A percentile compares a stretch with the other conserved stretches of the same genome.
Conservation (phyloP, 164 flowering plant genomes). For the Umbellularia californica region DNA sequence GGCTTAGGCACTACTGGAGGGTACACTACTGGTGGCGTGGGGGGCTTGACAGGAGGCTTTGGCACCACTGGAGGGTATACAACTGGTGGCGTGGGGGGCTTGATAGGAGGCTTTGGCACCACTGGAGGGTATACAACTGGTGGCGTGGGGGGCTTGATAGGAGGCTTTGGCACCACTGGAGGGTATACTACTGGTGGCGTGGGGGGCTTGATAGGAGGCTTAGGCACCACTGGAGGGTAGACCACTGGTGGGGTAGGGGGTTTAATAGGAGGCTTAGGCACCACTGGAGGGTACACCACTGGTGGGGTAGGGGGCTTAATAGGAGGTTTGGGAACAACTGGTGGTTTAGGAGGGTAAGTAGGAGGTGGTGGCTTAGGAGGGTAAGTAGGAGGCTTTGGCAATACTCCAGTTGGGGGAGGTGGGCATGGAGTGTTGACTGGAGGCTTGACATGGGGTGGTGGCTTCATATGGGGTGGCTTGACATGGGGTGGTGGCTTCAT, state of each 20-base stretch:
- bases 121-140: neutral
- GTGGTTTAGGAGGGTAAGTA: neutral
- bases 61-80: conserved; percentile 2
- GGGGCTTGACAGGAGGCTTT: neutral
- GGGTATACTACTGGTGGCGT: no score
- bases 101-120: neutral
- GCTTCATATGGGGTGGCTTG: conserved; percentile 3
- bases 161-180: neutral
- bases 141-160: neutral
- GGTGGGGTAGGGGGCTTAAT: no score
- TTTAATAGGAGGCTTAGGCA: no score
- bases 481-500: conserved; percentile 8
- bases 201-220: no score
- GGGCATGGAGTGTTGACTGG: conserved; percentile 3
- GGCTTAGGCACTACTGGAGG: neutral
- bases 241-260: no score
- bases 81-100: conserved; percentile 11
- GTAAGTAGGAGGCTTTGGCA: conserved; percentile 3
- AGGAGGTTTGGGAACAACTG: neutral
- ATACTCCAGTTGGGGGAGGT: conserved; percentile 8
- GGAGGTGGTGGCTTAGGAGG: neutral
- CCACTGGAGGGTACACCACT: no score
- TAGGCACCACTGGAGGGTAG: no score
- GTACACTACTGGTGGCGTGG: conserved; percentile 1
- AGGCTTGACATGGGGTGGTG: conserved; percentile 11